Base-by-base conservation (phyloP, 2,329 filamentous ascomycete genomes). In the Cytospora mali region DNA sequence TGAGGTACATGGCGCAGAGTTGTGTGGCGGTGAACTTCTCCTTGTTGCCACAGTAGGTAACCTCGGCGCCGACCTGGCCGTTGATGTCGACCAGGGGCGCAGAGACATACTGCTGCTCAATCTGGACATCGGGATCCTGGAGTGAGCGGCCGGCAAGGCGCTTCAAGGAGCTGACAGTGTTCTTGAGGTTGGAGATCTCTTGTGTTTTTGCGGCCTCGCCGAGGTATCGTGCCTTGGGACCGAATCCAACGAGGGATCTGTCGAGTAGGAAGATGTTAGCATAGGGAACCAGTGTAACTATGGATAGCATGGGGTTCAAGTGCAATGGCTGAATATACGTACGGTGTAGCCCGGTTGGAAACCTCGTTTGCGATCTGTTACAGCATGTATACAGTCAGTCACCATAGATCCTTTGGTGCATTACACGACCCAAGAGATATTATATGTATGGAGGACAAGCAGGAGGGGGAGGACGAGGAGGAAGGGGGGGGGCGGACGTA, bases 181-280 rank as follows among this genome's bases (percentile, higher is more conserved):
- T 99, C 84, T 98, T 99, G 74, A 98, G 88, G 84, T 99, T 99
- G 74, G 94, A 97, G 76, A 97, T 96, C 81, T 99, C 95, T 81
- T 97, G 94, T 70, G 94, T 98, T 87, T 98, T 98, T 70, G 95
- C 95, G 62, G 91, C 80, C 82, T 99, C 95, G 69, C 95, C 95
- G 69, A 99, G 86, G 77, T 96, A 96, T 82, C 95, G 91, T 78
- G 86, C 88, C 82, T 96, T 97, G 76, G 92, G 90, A 65, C 93
- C 92, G 79, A 99, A 99, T 73, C 92, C 93, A 72, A 99, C 95
- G 69, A 99, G 84, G 67, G 95, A 93, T 66, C 93, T 96, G 73
- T 61, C 54, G 49, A 52, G n/a, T n/a, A 55, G n/a, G 56, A 66
- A 58, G 53, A 58, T 56, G 67, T 66, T 56, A 69, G 61, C 63